Evolutionary conservation across 192 early-diverging fungal genomes (phyloP).

Genomic region (Blastocladiella britannica): DNA sequence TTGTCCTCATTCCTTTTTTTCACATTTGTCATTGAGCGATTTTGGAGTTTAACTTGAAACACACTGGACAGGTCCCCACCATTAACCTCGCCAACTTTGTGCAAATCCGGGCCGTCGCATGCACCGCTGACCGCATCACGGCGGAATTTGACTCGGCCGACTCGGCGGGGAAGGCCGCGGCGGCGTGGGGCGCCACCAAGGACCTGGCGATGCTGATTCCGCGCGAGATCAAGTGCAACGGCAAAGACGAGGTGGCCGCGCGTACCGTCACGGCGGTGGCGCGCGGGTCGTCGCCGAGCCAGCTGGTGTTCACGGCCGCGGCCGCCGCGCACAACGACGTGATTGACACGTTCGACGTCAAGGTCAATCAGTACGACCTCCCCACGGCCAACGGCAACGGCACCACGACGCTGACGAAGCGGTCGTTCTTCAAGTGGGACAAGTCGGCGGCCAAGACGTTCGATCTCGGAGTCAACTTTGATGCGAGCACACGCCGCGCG

Average conservation of each 20-base stretch:
- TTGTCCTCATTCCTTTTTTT: too few species aligned
- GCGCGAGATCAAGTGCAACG: constrained; percentile 2
- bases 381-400: neutral
- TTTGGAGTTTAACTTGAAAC: too few species aligned
- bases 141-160: constrained; percentile 2
- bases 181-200: constrained; percentile 4
- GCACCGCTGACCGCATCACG: constrained; percentile 2
- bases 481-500: constrained; percentile 1
- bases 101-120: constrained; percentile 1
- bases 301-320: constrained; percentile 1
- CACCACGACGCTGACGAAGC: neutral
- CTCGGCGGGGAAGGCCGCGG: constrained; percentile 1
- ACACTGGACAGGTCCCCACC: too few species aligned
- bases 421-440: neutral
- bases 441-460: neutral
- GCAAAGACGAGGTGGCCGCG: neutral
- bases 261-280: neutral
- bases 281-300: neutral
- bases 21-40: too few species aligned
- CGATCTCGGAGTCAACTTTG: constrained; percentile 5
- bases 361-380: constrained; percentile 4
- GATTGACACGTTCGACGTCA: constrained; percentile 3
- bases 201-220: constrained; percentile 3
- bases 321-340: neutral
- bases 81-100: constrained; percentile 5